Evolutionary conservation across 192 early-diverging fungal species (phyloP), one percentile per base, ranked within the genome.

Genomic region (Umbelopsis sp.): DNA sequence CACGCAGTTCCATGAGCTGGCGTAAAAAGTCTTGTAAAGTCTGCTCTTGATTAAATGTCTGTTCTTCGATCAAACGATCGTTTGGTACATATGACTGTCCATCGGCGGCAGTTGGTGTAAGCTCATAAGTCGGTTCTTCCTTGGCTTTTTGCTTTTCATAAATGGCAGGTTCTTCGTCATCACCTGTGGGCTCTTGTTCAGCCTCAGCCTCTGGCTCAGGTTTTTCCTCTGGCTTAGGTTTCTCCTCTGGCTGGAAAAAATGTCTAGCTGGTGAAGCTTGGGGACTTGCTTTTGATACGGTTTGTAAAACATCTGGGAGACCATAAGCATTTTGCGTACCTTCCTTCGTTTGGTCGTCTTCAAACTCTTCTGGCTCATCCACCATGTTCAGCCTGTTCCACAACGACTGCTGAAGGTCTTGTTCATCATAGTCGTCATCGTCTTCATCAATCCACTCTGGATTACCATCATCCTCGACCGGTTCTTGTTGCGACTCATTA

Each of bases 361-460:
- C 53, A 1, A 24, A 4, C 26, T 62, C 56, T 1, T 62, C 56
- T 0, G 24, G 25, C 8, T 62, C 56, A 17, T 29, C 26, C 1
- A 14, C 31, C 26, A 62, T 29, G 14, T 26, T 62, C 56, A 62
- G 16, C 26, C 56, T 31, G 0, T 62, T 26, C 56, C 56, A 62
- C 2, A 62, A 26, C 16, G 56, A 62, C 56, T 62, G 25, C 26
- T 62, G 16, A 2, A 62, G 31, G 3, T 26, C 31, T 29, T 62
- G 29, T 0, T 34, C 31, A n/a, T 62, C 56, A 34, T n/a, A n/a
- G n/a, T 62, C 29, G 10, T 29, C 56, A 16, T 62, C 56, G 24
- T 29, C 16, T n/a, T 62, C 56, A 62, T 62, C 56, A 2, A 62
- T 31, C 56, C 56, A 62, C 29, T 62, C 56, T 4, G 56, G 56